Evolutionary conservation across 2,329 filamentous ascomycete species (phyloP).

Genomic region (Botrytis sinoallii): DNA sequence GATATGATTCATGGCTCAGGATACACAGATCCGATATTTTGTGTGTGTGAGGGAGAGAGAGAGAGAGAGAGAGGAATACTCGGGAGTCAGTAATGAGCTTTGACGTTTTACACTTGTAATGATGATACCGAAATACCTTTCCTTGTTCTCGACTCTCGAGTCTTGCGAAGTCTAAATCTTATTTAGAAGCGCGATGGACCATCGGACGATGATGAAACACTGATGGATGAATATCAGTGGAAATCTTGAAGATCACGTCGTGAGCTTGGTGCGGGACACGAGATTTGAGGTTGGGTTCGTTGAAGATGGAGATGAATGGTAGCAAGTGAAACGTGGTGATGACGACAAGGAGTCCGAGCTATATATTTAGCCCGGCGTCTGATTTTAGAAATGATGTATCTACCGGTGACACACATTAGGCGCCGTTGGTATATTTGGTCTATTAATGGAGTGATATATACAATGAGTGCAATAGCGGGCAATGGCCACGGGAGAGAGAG

Average conservation of each 20-base stretch:
- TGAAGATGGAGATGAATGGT: neutral
- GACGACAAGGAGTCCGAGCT: neutral
- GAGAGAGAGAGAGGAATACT: neutral
- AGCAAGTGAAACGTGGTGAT: neutral
- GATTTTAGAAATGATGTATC: neutral
- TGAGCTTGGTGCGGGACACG: neutral
- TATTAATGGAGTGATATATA: neutral
- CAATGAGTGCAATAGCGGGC: neutral
- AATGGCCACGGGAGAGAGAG: too few species aligned
- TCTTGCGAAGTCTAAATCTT: neutral
- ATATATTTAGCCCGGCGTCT: neutral
- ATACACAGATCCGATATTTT: neutral
- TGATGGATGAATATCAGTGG: neutral
- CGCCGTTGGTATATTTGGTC: neutral
- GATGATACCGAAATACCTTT: neutral
- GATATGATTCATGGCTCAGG: neutral
- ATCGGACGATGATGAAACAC: neutral
- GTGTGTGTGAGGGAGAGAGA: too few species aligned
- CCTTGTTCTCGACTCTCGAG: neutral
- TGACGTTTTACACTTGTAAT: constrained; percentile 12
- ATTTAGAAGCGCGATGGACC: neutral
- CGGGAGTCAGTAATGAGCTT: neutral
- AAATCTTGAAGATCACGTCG: neutral
- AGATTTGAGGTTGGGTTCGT: neutral
- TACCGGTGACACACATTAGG: neutral